A percentile compares a stretch with the other conserved stretches of the same genome.
Conservation (phyloP, 768 basidiomycete genomes). For the Tulasnella sp. region DNA sequence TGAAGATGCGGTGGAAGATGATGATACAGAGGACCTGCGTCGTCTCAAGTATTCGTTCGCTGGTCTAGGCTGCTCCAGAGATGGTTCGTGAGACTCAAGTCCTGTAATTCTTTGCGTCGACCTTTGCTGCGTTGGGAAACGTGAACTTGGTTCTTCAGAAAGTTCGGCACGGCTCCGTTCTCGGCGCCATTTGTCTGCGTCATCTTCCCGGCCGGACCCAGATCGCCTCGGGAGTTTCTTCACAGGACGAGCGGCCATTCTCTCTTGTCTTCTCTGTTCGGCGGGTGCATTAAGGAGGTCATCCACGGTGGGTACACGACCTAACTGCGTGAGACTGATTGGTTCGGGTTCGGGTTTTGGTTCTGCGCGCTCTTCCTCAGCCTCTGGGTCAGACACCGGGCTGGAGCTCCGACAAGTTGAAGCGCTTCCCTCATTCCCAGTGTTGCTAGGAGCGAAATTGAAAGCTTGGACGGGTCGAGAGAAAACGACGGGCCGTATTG, state of each 20-base stretch:
- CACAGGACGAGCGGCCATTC: not conserved
- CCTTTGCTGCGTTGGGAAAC: not conserved
- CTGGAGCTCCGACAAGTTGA: not conserved
- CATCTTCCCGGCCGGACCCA: not conserved
- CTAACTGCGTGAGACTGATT: not conserved
- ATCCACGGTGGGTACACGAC: not conserved
- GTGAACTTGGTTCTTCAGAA: not conserved
- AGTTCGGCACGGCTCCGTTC: not conserved
- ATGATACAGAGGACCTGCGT: not conserved
- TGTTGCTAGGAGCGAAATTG: not conserved
- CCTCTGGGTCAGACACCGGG: not conserved
- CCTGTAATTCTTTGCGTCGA: not conserved
- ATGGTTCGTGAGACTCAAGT: not conserved
- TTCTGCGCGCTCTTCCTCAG: not conserved
- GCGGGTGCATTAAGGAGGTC: not conserved
- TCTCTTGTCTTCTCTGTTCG: not conserved
- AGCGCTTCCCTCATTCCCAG: not conserved
- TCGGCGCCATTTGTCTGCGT: not conserved
- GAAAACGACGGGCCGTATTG: not conserved
- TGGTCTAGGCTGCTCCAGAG: not conserved
- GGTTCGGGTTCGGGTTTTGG: not conserved
- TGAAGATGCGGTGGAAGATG: slow-evolving; percentile 3
- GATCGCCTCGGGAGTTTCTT: slow-evolving; percentile 4
- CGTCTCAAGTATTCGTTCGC: not conserved
- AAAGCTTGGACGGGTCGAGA: not conserved